phyloP scores from a whole-genome alignment of 1,139 yeast species.

The Kodamaea sp. region DNA sequence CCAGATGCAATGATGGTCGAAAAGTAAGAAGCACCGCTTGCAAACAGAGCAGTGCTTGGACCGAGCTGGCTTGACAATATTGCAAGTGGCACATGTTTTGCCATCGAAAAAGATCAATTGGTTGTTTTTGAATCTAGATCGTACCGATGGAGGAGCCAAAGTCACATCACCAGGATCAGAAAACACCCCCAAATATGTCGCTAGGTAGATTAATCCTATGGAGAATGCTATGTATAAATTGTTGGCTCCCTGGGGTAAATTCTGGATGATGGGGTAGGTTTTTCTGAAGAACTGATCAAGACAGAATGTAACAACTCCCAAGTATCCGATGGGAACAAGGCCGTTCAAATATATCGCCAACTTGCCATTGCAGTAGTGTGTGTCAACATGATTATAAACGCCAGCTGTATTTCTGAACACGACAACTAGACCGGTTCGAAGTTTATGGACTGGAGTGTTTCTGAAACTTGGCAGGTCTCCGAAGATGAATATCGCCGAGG shows the following conservation, averaged over 20 bases:
- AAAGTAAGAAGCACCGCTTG: conserved; percentile 61
- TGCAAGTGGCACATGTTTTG: conserved; percentile 57
- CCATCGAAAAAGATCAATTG: conserved; percentile 57
- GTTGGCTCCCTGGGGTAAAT: conserved; percentile 9
- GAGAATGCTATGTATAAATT: conserved; percentile 26
- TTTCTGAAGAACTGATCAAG: conserved; percentile 46
- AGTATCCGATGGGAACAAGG: conserved; percentile 54
- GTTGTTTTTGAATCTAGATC: conserved; percentile 43
- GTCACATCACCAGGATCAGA: conserved; percentile 55
- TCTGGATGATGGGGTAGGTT: conserved; percentile 32
- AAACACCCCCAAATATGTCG: conserved; percentile 44
- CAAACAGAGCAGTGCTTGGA: conserved; percentile 88
- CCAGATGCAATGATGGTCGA: conserved; percentile 97
- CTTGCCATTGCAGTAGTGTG: conserved; percentile 17
- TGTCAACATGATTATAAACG: conserved; percentile 11
- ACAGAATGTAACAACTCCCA: conserved; percentile 46
- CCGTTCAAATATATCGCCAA: conserved; percentile 28
- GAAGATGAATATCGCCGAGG: conserved; percentile 34
- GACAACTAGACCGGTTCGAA: conserved; percentile 15
- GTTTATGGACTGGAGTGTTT: conserved; percentile 30
- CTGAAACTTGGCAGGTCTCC: conserved; percentile 57
- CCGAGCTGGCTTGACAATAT: conserved; percentile 73
- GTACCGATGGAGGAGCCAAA: conserved; percentile 11
- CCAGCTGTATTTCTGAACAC: conserved; percentile 1
- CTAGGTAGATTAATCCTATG: conserved; percentile 35